Evolutionary conservation across 2,329 filamentous ascomycete genomes (phyloP), one percentile per base, ranked within the genome.

Genomic region (Aspergillus arachidicola): DNA sequence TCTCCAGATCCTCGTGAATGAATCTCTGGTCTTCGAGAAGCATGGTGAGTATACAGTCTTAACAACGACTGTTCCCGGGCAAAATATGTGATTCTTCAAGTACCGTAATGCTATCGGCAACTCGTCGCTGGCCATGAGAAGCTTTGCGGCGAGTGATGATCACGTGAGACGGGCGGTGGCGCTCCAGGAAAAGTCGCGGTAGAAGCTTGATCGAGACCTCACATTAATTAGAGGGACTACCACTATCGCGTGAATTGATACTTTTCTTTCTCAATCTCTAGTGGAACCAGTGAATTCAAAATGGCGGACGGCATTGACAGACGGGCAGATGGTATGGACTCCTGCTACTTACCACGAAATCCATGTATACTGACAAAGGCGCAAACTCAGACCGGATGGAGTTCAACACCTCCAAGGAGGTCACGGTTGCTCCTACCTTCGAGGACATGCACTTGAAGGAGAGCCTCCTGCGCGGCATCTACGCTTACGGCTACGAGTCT

Each of bases 401-500:
- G 84, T 98, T 99, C 80, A 91, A 91, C 69, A 99, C 95, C 78
- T 97, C 94, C 68, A 97, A 97, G 83, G 95, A 98, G 85, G 94
- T 98, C 65, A 95, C 91, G 2, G 95, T 84, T 63, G 93, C 94
- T 73, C 93, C 94, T 53, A 97, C 94, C 59, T 95, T 96, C 77
- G 92, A 96, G 83, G 91, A 92, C 65, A 96, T 98, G 94, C 94
- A 96, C 72, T 80, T 99, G 78, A 99, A 99, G 83, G 94, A 98
- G 80, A 97, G 96, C 75, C 89, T 99, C 41, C 88, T 99, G 69
- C 94, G 95, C 69, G 95, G 95, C 68, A 94, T 99, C 77, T 99
- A 99, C 77, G 95, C 95, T 41, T 99, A 99, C 73, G 95, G 95
- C 68, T 99, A 98, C 81, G 95, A 99, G 79, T 97, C 95, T 2